Evolutionary conservation across 139 green algal genomes (phyloP), one percentile per base, ranked within the genome.

Genomic region (Micromonas pusilla): DNA sequence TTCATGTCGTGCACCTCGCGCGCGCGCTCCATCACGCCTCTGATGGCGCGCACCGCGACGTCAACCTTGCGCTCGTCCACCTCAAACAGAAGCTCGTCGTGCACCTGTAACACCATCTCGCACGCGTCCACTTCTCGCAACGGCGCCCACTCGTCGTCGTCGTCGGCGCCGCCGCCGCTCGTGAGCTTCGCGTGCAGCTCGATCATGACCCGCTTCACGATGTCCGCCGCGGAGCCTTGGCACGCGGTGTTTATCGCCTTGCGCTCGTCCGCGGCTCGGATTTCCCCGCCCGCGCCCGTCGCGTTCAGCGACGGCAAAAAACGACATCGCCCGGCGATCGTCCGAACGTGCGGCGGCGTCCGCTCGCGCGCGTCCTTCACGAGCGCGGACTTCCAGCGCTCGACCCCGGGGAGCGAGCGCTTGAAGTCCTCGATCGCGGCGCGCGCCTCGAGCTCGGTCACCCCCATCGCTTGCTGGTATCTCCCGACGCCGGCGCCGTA

Each of bases 21-120:
- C 16, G 81, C 85, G 6, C 65, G 39, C 76, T 93, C 85, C 88
- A 97, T 91, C 65, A 78, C 78, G 0, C n/a, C 1, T 16, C 73
- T 76, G 25, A 96, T 81, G 16, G 88, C 34, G 0, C 31, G 4
- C 0, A 81, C 85, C 37, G 85, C 83, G 9, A 74, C 37, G 20
- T 81, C 39, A 52, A 91, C 54, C 25, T 34, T 23, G 3, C 32
- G 66, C 13, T 39, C 53, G 2, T 81, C 45, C 66, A 94, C 87
- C 80, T 96, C 91, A 64, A 95, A 89, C 76, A 97, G 53, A 62
- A 96, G 83, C 84, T 97, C 92, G 70, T 97, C 92, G 66, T 97
- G 92, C n/a, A 97, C 84, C 85, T 96, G 87, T 31, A 70, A 30
- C 23, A 88, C 26, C 21, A 90, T 39, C 25, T 70, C 70, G 81